Evolutionary conservation across 2,329 filamentous ascomycete genomes (phyloP).

Genomic region (Delphinella strobiligena): DNA sequence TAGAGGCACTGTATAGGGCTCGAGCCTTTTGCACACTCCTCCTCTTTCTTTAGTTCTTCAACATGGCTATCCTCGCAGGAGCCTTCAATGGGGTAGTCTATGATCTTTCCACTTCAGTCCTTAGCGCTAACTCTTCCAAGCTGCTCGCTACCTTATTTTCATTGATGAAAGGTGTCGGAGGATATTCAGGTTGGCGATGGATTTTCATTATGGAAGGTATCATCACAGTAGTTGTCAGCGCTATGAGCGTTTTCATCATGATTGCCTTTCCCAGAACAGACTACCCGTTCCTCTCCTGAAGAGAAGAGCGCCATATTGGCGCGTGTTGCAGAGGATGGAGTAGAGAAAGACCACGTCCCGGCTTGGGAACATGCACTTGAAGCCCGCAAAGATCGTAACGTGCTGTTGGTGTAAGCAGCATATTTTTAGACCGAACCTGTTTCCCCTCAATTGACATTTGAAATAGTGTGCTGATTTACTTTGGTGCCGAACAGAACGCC

Average conservation of each 20-base stretch:
- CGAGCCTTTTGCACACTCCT: too few species aligned
- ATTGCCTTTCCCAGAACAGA: background rate
- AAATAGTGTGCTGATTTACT: background rate
- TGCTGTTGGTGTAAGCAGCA: constrained; percentile 8
- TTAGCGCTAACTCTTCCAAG: constrained; percentile 29
- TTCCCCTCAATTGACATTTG: background rate
- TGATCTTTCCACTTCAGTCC: constrained; percentile 22
- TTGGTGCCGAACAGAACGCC: constrained; percentile 20
- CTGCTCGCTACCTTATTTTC: constrained; percentile 26
- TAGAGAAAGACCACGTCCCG: background rate
- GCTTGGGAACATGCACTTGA: background rate
- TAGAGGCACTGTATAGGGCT: too few species aligned
- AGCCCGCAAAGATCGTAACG: constrained; percentile 5
- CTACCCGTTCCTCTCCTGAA: background rate
- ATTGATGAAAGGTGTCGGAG: constrained; percentile 18
- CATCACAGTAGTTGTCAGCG: constrained; percentile 16
- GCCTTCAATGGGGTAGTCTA: constrained; percentile 3
- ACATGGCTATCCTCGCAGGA: constrained; percentile 21
- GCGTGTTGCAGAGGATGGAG: background rate
- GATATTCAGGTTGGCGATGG: constrained; percentile 13
- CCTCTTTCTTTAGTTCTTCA: too few species aligned
- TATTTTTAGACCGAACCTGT: background rate
- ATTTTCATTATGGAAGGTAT: constrained; percentile 20
- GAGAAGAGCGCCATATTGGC: background rate
- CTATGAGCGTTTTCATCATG: constrained; percentile 3